Evolutionary conservation across 2,329 filamentous ascomycete species (phyloP).

Genomic region (Fusarium oligoseptatum): DNA sequence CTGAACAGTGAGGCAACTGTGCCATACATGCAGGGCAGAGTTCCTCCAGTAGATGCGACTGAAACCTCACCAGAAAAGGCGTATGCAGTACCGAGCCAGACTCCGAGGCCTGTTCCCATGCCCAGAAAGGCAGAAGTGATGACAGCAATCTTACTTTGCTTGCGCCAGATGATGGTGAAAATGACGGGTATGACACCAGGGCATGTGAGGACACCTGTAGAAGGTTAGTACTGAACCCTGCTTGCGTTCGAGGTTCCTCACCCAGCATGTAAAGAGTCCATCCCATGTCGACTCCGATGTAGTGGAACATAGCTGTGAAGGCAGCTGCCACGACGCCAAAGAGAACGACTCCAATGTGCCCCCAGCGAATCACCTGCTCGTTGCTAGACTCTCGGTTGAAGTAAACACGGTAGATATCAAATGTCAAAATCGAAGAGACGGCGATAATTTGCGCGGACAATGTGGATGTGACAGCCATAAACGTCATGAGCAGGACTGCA

Average conservation of each 20-base stretch:
- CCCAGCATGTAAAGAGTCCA: conserved; percentile 21
- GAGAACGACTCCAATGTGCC: not conserved
- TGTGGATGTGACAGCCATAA: conserved; percentile 91
- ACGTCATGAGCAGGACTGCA: conserved; percentile 83
- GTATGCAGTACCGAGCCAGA: conserved; percentile 62
- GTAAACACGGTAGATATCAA: not conserved
- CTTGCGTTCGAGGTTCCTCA: not conserved
- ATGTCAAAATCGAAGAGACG: conserved; percentile 71
- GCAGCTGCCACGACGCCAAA: conserved; percentile 4
- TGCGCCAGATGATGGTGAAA: not conserved
- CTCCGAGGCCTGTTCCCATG: conserved; percentile 59
- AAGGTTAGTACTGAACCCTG: not conserved
- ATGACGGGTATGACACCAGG: not conserved
- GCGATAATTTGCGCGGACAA: conserved; percentile 88
- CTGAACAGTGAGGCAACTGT: conserved; percentile 58
- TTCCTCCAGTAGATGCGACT: conserved; percentile 52
- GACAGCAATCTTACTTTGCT: conserved; percentile 42
- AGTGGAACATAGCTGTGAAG: conserved; percentile 5
- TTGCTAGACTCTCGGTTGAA: not conserved
- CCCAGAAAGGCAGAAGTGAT: conserved; percentile 62
- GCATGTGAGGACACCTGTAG: not conserved
- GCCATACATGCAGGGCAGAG: conserved; percentile 63
- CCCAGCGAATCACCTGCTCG: not conserved
- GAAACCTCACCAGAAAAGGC: conserved; percentile 53
- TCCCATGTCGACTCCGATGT: conserved; percentile 13